Conservation (phyloP, 2,329 filamentous ascomycete genomes). For the Emericellopsis atlantica region DNA sequence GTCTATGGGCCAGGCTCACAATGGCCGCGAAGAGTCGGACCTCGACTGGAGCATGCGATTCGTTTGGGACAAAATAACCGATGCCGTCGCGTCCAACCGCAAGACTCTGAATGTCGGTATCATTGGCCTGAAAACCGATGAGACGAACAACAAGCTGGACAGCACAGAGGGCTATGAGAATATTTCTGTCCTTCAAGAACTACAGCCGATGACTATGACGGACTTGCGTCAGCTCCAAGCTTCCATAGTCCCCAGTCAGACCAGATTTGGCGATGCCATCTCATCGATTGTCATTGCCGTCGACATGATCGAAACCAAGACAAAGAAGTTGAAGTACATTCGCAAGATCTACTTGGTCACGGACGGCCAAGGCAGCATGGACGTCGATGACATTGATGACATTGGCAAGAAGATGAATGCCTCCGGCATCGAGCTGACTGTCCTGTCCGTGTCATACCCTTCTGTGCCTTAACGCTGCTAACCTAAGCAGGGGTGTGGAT, state of each 20-base stretch:
- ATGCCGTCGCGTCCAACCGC: slow-evolving; percentile 54
- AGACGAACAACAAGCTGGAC: slow-evolving; percentile 55
- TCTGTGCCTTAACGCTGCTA: not conserved
- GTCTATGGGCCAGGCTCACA: slow-evolving; percentile 66
- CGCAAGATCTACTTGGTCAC: slow-evolving; percentile 77
- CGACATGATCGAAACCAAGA: slow-evolving; percentile 70
- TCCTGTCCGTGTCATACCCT: slow-evolving; percentile 48
- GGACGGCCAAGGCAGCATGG: slow-evolving; percentile 62
- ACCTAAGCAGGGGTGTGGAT: slow-evolving; percentile 58
- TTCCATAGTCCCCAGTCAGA: slow-evolving; percentile 54
- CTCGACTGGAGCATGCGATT: slow-evolving; percentile 86
- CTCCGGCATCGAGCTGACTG: slow-evolving; percentile 61
- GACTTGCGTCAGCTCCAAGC: slow-evolving; percentile 53
- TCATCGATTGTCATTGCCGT: slow-evolving; percentile 80
- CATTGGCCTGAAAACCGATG: slow-evolving; percentile 71
- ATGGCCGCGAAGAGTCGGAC: slow-evolving; percentile 64
- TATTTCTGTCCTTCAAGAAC: slow-evolving; percentile 66
- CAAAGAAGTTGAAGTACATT: slow-evolving; percentile 71
- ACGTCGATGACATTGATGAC: slow-evolving; percentile 55
- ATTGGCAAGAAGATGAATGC: slow-evolving; percentile 66
- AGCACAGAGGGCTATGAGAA: slow-evolving; percentile 66
- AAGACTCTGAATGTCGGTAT: slow-evolving; percentile 65
- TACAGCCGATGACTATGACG: slow-evolving; percentile 48
- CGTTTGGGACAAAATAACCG: slow-evolving; percentile 80
- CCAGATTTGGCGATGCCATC: slow-evolving; percentile 65